A percentile compares a stretch with the other conserved stretches of the same genome.
These are phyloP conservation scores for Zostera marina DNA, from an alignment of 116 monocot genomes.

Conservation along the genomic window DNA sequence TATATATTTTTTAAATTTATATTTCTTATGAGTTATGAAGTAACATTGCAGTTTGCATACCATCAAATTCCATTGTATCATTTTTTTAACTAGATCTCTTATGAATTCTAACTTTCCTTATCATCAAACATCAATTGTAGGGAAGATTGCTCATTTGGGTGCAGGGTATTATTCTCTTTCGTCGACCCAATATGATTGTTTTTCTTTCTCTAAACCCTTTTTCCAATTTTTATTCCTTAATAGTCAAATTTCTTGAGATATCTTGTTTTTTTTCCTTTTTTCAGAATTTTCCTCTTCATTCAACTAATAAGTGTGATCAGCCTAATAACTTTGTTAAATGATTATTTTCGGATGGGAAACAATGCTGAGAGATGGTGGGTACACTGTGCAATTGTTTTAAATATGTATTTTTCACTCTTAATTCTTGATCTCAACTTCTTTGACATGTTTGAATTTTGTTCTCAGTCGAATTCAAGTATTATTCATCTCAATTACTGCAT, in stretches of 20 bases:
- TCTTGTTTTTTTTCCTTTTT: slow-evolving; percentile 4
- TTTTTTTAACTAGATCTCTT: neutral
- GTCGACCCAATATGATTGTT: too few species aligned
- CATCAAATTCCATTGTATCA: neutral
- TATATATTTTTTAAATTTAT: neutral
- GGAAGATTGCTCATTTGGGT: slow-evolving; percentile 69
- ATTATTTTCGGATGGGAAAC: slow-evolving; percentile 41
- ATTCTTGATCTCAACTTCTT: too few species aligned
- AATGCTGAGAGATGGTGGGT: neutral
- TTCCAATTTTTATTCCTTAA: neutral
- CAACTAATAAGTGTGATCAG: slow-evolving; percentile 80
- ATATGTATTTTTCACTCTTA: too few species aligned
- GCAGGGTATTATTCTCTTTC: slow-evolving; percentile 39
- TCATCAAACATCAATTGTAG: slow-evolving; percentile 14
- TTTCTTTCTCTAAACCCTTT: neutral
- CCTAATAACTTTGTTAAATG: slow-evolving; percentile 76
- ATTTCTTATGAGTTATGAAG: neutral
- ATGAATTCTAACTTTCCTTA: neutral
- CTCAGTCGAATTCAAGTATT: slow-evolving; percentile 54
- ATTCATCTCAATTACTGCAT: slow-evolving; percentile 27
- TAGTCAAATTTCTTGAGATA: neutral
- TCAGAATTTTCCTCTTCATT: slow-evolving; percentile 75
- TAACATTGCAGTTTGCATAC: neutral
- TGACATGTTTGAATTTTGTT: slow-evolving; percentile 16
- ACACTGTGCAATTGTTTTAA: too few species aligned